Percentiles rank a stretch among this genome's conserved stretches.
These are phyloP conservation scores for Cladosporium austrohemisphaericum DNA, from an alignment of 2,329 filamentous ascomycete species.

Conservation along the genomic window DNA sequence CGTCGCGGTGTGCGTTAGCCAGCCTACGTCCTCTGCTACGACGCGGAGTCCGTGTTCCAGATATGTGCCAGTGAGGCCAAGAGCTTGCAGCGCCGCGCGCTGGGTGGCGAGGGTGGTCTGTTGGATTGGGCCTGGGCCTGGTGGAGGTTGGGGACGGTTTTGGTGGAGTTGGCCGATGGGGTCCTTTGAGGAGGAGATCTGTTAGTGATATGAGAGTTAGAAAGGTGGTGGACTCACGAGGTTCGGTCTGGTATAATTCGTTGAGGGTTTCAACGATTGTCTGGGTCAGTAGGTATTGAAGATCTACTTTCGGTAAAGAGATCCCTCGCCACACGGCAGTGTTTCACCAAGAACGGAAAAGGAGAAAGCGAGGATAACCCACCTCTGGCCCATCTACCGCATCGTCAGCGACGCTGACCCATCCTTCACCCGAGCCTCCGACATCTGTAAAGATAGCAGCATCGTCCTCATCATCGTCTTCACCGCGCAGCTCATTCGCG, in stretches of 20 bases:
- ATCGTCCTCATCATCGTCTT: neutral
- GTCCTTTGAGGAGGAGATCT: neutral
- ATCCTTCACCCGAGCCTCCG: neutral
- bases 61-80: neutral
- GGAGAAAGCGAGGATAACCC: too few species aligned
- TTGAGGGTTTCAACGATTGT: too few species aligned
- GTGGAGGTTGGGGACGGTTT: neutral
- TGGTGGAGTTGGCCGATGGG: neutral
- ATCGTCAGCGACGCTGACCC: neutral
- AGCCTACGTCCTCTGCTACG: slow-evolving; percentile 1
- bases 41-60: neutral
- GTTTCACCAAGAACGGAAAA: too few species aligned
- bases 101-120: neutral
- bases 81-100: neutral
- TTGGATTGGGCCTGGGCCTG: slow-evolving; percentile 1
- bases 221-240: too few species aligned
- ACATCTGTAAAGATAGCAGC: neutral
- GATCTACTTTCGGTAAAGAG: too few species aligned
- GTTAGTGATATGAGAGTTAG: too few species aligned
- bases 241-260: too few species aligned
- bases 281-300: too few species aligned
- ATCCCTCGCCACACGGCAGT: too few species aligned
- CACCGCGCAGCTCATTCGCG: too few species aligned
- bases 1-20: neutral
- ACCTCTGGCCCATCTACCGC: neutral